Evolutionary conservation across 2,329 filamentous ascomycete genomes (phyloP).

Genomic region (Pyrenophora graminea): DNA sequence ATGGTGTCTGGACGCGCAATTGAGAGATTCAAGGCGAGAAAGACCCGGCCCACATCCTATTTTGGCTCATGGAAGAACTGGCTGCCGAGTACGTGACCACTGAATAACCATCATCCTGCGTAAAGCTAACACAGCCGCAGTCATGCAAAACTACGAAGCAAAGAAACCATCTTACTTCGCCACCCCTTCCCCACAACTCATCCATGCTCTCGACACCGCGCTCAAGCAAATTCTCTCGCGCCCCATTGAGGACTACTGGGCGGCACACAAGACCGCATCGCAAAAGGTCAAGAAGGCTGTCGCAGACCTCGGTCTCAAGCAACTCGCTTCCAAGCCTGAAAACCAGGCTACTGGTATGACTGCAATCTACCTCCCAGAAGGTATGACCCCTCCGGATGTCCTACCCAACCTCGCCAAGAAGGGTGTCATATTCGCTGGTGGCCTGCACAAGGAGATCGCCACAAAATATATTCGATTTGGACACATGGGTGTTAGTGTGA

Average conservation of each 20-base stretch:
- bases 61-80: conserved; percentile 98
- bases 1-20: conserved; percentile 92
- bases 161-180: conserved; percentile 98
- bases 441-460: conserved; percentile 94
- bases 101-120: not conserved
- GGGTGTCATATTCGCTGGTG: conserved; percentile 91
- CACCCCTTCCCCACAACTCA: conserved; percentile 89
- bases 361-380: conserved; percentile 91
- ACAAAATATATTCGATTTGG: conserved; percentile 93
- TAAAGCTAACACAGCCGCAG: conserved; percentile 49
- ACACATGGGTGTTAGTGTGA: conserved; percentile 95
- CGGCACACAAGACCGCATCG: conserved; percentile 75
- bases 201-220: conserved; percentile 89
- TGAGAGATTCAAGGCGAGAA: conserved; percentile 75
- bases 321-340: conserved; percentile 81
- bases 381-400: conserved; percentile 76
- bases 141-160: conserved; percentile 99
- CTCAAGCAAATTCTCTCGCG: conserved; percentile 82
- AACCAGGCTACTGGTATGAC: conserved; percentile 98
- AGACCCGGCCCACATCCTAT: conserved; percentile 82
- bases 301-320: conserved; percentile 78
- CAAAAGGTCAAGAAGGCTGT: conserved; percentile 86
- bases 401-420: conserved; percentile 83
- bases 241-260: conserved; percentile 81
- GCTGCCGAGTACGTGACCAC: conserved; percentile 69